Evolutionary conservation across 305 asterid genomes (phyloP), one percentile per base, ranked within the genome.

Genomic region (Fraxinus platypoda): DNA sequence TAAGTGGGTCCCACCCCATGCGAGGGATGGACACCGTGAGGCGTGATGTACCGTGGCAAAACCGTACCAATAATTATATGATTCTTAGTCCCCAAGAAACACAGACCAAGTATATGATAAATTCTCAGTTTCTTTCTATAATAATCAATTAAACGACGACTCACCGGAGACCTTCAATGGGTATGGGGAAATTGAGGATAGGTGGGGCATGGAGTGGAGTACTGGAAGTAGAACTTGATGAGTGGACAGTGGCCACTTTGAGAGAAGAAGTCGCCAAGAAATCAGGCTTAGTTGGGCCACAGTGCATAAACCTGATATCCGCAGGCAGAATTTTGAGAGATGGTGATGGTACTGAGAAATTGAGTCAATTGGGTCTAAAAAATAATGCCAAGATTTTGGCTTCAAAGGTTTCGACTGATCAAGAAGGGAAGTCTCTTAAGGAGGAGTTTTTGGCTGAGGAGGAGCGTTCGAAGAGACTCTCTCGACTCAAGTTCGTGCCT

Each of bases 201-300:
- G 99, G 90, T 62, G 99, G 99, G 81, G 87, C 95, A 23, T 95
- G 99, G 99, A 91, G 93, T 85, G 99, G 99, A 46, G 87, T 91
- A 17, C 57, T 95, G 77, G 99, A 95, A 78, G 87, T 95, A n/a
- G 94, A 93, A 37, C 81, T 93, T 34, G 98, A 91, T 6, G 94
- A 90, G 17, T 95, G 98, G 98, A 94, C 99, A 2, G 98, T 94
- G 75, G 38, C 89, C 52, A 90, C 86, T 93, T 79, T 95, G 80
- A 89, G 94, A 59, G 85, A 87, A 86, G 97, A 93, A 83, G 87
- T 95, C 8, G 92, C 94, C 3, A 90, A 88, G 83, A 92, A 94
- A 89, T 92, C 95, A 35, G 91, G 88, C 85, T 87, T 89, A 85
- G 88, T 66, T 25, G 86, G 78, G 5, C 89, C 93, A 13, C 84